A percentile compares a stretch with the other conserved stretches of the same genome.
phyloP scores from a whole-genome alignment of 352 stramenopile species.

The Phytopythium vexans region DNA sequence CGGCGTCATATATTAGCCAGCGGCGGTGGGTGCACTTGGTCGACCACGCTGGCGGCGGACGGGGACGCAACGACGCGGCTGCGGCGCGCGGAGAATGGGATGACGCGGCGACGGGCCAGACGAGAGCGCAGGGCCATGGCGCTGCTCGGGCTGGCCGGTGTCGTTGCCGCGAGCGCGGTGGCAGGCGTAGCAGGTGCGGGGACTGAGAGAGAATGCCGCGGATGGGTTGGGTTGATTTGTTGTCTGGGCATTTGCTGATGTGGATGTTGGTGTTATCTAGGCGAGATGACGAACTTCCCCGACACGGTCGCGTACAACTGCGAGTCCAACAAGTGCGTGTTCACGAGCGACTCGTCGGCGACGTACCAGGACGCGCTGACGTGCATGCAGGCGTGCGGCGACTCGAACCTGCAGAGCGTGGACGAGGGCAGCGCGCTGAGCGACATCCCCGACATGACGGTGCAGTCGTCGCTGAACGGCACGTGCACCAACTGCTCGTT shows the following conservation, averaged over 20 bases:
- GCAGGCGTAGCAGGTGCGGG: not conserved
- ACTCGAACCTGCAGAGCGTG: constrained; percentile 40
- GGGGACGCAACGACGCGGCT: not conserved
- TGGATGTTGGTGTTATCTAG: constrained; percentile 3
- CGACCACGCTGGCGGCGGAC: constrained; percentile 3
- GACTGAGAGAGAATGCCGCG: too few species aligned
- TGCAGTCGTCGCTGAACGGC: constrained; percentile 56
- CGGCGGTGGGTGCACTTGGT: not conserved
- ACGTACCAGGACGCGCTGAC: constrained; percentile 39
- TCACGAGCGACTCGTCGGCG: constrained; percentile 24
- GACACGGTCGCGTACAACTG: constrained; percentile 43
- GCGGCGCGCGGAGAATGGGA: constrained; percentile 13
- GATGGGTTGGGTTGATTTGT: too few species aligned
- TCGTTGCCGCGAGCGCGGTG: not conserved
- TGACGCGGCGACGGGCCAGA: constrained; percentile 1
- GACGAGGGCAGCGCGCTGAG: constrained; percentile 42
- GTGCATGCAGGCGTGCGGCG: constrained; percentile 49
- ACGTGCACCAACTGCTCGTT: constrained; percentile 72
- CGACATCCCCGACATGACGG: constrained; percentile 38
- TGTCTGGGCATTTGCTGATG: too few species aligned
- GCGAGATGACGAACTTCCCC: constrained; percentile 26
- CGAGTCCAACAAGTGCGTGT: constrained; percentile 44
- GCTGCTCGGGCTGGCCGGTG: not conserved
- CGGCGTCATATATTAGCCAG: too few species aligned
- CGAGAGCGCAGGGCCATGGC: not conserved